Percentiles rank a stretch among this genome's conserved stretches.
These are phyloP conservation scores for Penicillium coffeae DNA, from an alignment of 495 filamentous ascomycete genomes.

Conservation along the genomic window DNA sequence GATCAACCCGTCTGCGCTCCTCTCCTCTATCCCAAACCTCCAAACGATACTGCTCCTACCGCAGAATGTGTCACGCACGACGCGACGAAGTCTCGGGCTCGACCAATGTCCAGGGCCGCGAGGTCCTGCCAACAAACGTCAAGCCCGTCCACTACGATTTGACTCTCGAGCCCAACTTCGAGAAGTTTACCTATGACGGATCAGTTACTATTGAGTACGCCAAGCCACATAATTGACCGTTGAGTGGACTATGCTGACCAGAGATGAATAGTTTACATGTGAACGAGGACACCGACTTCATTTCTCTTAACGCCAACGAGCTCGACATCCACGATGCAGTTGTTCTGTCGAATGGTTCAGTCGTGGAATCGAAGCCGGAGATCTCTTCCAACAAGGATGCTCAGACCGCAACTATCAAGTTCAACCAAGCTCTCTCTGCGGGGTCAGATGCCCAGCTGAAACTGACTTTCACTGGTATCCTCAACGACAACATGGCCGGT, in stretches of 20 bases:
- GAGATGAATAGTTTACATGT: conserved; percentile 61
- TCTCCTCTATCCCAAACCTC: conserved; percentile 34
- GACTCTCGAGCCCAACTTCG: conserved; percentile 63
- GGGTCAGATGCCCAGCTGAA: conserved; percentile 58
- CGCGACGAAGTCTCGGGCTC: conserved; percentile 40
- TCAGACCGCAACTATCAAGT: conserved; percentile 59
- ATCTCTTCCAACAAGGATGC: conserved; percentile 53
- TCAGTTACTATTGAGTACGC: conserved; percentile 61
- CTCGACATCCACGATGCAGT: conserved; percentile 76
- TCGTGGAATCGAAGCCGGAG: conserved; percentile 50
- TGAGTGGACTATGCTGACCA: conserved; percentile 1
- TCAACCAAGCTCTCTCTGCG: conserved; percentile 53
- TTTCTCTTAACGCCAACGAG: conserved; percentile 84
- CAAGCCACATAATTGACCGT: neutral
- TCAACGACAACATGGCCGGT: conserved; percentile 67
- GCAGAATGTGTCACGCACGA: conserved; percentile 48
- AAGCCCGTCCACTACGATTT: conserved; percentile 64
- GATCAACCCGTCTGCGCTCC: conserved; percentile 17
- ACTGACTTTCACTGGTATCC: conserved; percentile 56
- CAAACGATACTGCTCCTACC: conserved; percentile 47
- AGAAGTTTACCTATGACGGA: conserved; percentile 60
- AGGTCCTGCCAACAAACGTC: conserved; percentile 65
- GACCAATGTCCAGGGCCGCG: conserved; percentile 54
- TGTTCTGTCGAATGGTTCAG: conserved; percentile 46
- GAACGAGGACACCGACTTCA: conserved; percentile 75